Conservation (phyloP, 257 asterid species). For the Lavandula angustifolia region DNA sequence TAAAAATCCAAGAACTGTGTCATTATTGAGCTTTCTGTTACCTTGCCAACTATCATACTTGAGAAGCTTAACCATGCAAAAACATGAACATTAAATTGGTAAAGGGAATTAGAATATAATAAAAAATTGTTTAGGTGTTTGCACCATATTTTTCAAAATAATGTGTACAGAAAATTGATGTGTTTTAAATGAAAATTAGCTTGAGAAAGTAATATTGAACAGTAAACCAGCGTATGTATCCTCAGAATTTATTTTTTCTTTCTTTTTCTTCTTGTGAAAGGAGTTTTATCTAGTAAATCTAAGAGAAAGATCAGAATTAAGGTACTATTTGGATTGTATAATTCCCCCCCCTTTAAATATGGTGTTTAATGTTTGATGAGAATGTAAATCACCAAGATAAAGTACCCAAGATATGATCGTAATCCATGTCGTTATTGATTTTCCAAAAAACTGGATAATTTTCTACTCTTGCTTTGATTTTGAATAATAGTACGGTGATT, state of each 20-base stretch:
- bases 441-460: not conserved
- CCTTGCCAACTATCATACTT: too few species aligned
- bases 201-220: conserved; percentile 1
- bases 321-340: not conserved
- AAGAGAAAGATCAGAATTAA: not conserved
- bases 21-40: conserved; percentile 10
- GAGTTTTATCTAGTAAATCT: not conserved
- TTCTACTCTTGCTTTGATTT: not conserved
- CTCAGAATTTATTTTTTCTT: not conserved
- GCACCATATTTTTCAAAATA: not conserved
- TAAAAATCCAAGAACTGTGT: not conserved
- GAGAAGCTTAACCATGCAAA: conserved; percentile 10
- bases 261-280: not conserved
- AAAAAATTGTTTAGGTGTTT: not conserved
- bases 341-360: not conserved
- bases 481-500: not conserved
- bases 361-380: not conserved
- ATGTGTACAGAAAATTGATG: not conserved
- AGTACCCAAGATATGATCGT: not conserved
- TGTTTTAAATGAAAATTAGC: not conserved
- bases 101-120: not conserved
- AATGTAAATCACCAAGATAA: conserved; percentile 1
- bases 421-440: not conserved
- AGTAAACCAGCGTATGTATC: not conserved
- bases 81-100: conserved; percentile 3